Evolutionary conservation across 1,284 basidiomycete species (phyloP), one percentile per base, ranked within the genome.

Genomic region (Ganoderma meredithae): DNA sequence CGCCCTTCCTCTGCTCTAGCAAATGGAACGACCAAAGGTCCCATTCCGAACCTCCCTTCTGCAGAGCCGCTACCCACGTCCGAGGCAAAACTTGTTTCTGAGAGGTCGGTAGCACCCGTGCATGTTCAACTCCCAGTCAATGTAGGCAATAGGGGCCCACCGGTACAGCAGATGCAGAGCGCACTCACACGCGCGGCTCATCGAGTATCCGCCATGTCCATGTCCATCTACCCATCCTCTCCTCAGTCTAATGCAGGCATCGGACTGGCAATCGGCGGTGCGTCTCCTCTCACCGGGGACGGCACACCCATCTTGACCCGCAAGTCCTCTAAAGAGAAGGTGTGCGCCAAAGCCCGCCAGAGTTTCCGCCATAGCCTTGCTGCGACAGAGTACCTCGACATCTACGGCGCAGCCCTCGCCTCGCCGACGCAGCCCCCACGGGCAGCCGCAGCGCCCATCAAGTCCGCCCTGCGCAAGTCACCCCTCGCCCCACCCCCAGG

Each of bases 321-420:
- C 36, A 78, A 77, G 66, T 58, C 75, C 19, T 71, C 73, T 27
- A 63, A 70, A 41, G 75, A 75, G 8, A 72, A 74, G 15, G 58
- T 69, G 6, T 76, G 74, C 25, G 25, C 43, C 2, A 77, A 72
- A 53, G 66, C 62, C 33, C 72, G 73, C n/a, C 63, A 70, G 25
- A 76, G 74, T 62, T 66, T 72, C 53, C 77, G 77, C 12, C 73
- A 77, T 60, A 79, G 79, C 62, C 70, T 73, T 12, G 72, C 70
- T 3, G 69, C 65, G 15, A 66, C 66, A 3, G 69, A 72, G 36
- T 70, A 69, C 49, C 44, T 62, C 62, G 68, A 72, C 55, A 61
- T 76, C 19, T 90, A 91, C 69, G 87, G 85, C 69, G 86, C 88
- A 67, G 75, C 84, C 25, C 74, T 77, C 9, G 88, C 88, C 9